Percentiles rank a stretch among this genome's conserved stretches.
Evolutionary conservation across 2,329 filamentous ascomycete species (phyloP).

Genomic region (Aspergillus neotritici): DNA sequence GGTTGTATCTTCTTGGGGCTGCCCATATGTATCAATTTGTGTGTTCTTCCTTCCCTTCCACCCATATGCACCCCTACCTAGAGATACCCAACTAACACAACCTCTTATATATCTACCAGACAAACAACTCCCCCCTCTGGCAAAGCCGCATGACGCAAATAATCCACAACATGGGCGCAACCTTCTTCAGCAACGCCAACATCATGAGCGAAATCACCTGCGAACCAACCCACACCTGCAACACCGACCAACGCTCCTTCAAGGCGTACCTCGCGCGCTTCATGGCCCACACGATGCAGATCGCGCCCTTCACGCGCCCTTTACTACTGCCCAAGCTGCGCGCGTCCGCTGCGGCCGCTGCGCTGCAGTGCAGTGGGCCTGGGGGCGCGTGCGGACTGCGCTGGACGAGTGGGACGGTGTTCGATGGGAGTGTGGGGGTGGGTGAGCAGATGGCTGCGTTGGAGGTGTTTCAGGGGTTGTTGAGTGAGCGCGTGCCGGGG

Average conservation of each 20-base stretch:
- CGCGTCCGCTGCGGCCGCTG: slow-evolving; percentile 49
- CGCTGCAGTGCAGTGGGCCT: slow-evolving; percentile 43
- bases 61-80: no score
- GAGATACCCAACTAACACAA: background rate
- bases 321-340: slow-evolving; percentile 47
- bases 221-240: slow-evolving; percentile 48
- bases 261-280: slow-evolving; percentile 59
- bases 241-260: slow-evolving; percentile 56
- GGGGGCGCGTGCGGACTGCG: no score
- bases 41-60: slow-evolving; percentile 17
- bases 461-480: no score
- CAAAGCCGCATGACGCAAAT: slow-evolving; percentile 44
- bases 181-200: slow-evolving; percentile 42
- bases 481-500: no score
- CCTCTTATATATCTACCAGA: slow-evolving; percentile 13
- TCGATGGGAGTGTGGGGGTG: no score
- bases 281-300: slow-evolving; percentile 48
- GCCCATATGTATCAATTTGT: slow-evolving; percentile 51
- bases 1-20: slow-evolving; percentile 47
- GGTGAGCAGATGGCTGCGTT: no score
- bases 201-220: slow-evolving; percentile 55
- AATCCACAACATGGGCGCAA: slow-evolving; percentile 50
- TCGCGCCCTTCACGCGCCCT: slow-evolving; percentile 50
- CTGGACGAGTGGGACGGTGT: no score
- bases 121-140: slow-evolving; percentile 44